Base-by-base conservation (phyloP, 768 basidiomycete genomes). In the Pleurotus platypus region DNA sequence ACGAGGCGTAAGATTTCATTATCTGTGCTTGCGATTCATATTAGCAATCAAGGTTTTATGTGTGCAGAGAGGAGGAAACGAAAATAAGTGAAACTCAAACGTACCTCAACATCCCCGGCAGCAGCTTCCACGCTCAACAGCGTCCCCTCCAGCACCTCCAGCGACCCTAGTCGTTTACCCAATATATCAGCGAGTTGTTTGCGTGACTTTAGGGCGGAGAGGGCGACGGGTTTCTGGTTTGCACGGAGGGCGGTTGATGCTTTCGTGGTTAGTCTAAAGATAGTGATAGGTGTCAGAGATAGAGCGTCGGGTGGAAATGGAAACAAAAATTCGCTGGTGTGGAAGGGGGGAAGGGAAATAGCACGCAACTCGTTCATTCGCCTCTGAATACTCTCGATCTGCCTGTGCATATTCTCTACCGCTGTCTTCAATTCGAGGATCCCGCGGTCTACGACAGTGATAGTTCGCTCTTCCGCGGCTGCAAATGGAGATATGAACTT, bases 21-120 rank as follows among this genome's bases (percentile, higher is more conserved):
- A 97, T 90, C 92, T 94, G 61, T 54, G n/a, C 49, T 57, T 57
- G 49, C 6, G 43, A 53, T 16, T 1, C 26, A 55, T 22, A 60
- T 57, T 50, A 50, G 30, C 2, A 47, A 2, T 5, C 26, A 55
- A 50, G 39, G 16, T 35, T 35, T 8, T 35, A 35, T 38, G 50
- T 11, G n/a, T 20, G 13, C 4, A n/a, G 30, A 37, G 7, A 26
- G 37, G 18, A 35, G 12, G 11, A 20, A 40, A 53, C n/a, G 39
- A 42, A 45, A 43, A 54, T 13, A 13, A 54, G 24, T 26, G 24
- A 26, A 26, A 26, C 24, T 26, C 24, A 26, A 56, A 39, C 74
- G 43, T 66, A 94, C 94, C 77, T 93, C 87, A 9, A 94, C 78
- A 69, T 98, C 90, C 2, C 87, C 88, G 26, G 90, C 90, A n/a